Percentiles rank a stretch among this genome's conserved stretches.
Conservation (phyloP, 441 rosid genomes). For the Raphanus hybrid region DNA sequence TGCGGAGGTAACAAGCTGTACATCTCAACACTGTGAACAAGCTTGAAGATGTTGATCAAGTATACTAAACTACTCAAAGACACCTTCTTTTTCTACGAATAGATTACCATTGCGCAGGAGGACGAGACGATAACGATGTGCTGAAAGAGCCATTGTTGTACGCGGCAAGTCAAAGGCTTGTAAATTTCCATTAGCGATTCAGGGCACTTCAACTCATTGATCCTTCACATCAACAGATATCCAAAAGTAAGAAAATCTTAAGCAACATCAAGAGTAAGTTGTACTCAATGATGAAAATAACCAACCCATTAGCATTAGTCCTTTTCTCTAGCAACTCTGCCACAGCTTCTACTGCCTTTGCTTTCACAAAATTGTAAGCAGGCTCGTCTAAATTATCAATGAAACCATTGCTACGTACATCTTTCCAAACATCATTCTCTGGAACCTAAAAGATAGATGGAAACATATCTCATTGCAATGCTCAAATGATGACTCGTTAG, state of each 20-base stretch:
- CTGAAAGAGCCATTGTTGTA: constrained; percentile 63
- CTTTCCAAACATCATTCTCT: constrained; percentile 68
- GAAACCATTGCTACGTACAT: constrained; percentile 49
- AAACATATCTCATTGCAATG: neutral
- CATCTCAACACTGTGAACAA: constrained; percentile 60
- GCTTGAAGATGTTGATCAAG: constrained; percentile 52
- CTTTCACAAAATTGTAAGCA: constrained; percentile 50
- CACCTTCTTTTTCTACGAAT: constrained; percentile 37
- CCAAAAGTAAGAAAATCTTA: constrained; percentile 11
- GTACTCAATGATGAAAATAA: neutral
- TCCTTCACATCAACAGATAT: constrained; percentile 45
- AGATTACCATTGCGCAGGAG: constrained; percentile 61
- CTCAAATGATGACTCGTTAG: neutral
- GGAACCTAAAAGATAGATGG: constrained; percentile 49
- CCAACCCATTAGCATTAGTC: constrained; percentile 61
- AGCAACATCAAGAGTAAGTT: neutral
- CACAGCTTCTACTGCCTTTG: constrained; percentile 55
- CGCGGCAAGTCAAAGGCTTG: constrained; percentile 66
- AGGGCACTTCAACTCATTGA: constrained; percentile 79
- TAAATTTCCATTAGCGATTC: constrained; percentile 59
- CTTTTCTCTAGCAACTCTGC: constrained; percentile 55
- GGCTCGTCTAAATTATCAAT: constrained; percentile 49
- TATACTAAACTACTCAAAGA: constrained; percentile 46
- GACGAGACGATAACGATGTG: constrained; percentile 51
- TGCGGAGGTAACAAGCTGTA: constrained; percentile 65